Evolutionary conservation across 768 basidiomycete genomes (phyloP).

Genomic region (Lactarius hatsudake): DNA sequence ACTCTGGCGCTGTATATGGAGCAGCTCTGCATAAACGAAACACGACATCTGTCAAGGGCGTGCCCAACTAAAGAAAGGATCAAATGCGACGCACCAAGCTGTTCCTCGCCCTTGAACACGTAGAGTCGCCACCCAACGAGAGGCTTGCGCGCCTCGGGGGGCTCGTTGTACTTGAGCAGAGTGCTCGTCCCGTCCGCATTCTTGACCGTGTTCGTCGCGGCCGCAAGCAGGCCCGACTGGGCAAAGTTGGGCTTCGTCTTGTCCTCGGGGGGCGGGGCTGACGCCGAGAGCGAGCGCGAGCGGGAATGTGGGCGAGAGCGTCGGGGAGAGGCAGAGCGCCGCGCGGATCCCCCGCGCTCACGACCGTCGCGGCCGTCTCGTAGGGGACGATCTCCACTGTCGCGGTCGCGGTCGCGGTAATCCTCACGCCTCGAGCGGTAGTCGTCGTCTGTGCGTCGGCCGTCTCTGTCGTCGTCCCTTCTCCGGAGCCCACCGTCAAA

Average conservation of each 20-base stretch:
- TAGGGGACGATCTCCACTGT: constrained; percentile 37
- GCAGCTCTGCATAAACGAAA: constrained; percentile 55
- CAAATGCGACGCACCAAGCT: constrained; percentile 64
- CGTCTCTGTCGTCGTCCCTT: constrained; percentile 31
- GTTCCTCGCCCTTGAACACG: constrained; percentile 94
- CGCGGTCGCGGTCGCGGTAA: constrained; percentile 43
- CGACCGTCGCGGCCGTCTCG: constrained; percentile 42
- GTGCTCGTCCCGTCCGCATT: constrained; percentile 72
- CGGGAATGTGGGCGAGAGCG: constrained; percentile 29
- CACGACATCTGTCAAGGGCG: too few species aligned
- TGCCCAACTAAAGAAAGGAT: too few species aligned
- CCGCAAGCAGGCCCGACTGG: constrained; percentile 87
- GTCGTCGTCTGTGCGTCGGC: constrained; percentile 37
- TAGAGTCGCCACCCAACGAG: constrained; percentile 88
- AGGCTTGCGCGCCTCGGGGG: constrained; percentile 95
- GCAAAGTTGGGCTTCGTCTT: constrained; percentile 88
- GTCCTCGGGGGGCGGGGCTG: constrained; percentile 49
- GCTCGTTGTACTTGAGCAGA: constrained; percentile 96
- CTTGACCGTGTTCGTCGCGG: constrained; percentile 90
- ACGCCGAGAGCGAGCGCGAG: constrained; percentile 35
- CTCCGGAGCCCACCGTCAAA: constrained; percentile 23
- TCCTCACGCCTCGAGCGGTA: constrained; percentile 45
- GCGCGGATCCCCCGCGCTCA: constrained; percentile 36
- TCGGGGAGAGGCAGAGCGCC: constrained; percentile 65
- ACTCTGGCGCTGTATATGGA: constrained; percentile 92